Conservation (phyloP, 208 protist genomes). For the Leptomonas seymouri region DNA sequence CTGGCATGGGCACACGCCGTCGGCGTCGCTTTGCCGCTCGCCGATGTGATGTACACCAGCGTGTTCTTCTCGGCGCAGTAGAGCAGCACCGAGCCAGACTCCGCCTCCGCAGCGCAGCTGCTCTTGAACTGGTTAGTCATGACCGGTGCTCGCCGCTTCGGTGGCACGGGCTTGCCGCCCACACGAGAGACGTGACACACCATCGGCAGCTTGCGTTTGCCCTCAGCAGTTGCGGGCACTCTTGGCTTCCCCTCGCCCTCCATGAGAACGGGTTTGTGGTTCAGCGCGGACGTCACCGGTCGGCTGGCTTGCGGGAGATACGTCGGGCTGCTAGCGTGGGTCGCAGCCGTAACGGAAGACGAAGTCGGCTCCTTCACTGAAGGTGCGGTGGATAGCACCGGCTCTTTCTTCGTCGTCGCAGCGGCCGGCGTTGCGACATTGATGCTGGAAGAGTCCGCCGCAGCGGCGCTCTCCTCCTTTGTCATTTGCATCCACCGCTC, state of each 20-base stretch:
- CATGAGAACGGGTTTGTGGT: constrained; percentile 22
- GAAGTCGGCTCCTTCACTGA: neutral
- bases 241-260: constrained; percentile 2
- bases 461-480: constrained; percentile 21
- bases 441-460: too few species aligned
- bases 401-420: neutral
- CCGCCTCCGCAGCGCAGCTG: constrained; percentile 49
- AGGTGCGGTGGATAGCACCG: neutral
- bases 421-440: too few species aligned
- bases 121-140: constrained; percentile 62
- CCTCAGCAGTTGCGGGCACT: neutral
- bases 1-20: neutral
- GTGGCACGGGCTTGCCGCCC: neutral
- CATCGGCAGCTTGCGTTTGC: constrained; percentile 6
- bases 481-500: constrained; percentile 41
- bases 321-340: neutral
- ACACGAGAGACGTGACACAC: constrained; percentile 24
- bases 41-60: constrained; percentile 43
- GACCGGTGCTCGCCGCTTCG: constrained; percentile 33
- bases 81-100: constrained; percentile 39
- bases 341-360: neutral
- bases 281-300: constrained; percentile 17
- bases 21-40: constrained; percentile 5
- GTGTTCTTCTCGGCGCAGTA: constrained; percentile 62
- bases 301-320: constrained; percentile 7